These are phyloP conservation scores for Penicillium canescens DNA, from an alignment of 495 filamentous ascomycete genomes.

Conservation along the genomic window DNA sequence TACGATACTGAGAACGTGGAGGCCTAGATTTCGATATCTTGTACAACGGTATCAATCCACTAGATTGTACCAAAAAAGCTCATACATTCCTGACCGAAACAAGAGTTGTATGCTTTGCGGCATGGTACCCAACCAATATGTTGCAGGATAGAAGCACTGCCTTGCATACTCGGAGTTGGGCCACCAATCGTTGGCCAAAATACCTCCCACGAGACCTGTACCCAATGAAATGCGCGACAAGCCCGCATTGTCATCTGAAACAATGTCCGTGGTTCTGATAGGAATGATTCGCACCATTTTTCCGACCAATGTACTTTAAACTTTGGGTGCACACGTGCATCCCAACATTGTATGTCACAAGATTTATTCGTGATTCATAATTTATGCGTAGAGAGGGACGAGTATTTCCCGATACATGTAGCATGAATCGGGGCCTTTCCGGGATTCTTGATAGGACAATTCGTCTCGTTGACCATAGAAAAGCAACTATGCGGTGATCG, in stretches of 20 bases:
- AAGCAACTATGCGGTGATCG: conserved; percentile 26
- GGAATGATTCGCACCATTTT: no score
- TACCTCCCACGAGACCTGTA: not conserved
- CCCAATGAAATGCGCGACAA: no score
- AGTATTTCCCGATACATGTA: not conserved
- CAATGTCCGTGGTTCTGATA: no score
- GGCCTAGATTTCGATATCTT: not conserved
- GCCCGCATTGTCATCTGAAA: no score
- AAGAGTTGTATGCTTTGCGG: not conserved
- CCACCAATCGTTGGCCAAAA: not conserved
- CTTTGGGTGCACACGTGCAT: not conserved
- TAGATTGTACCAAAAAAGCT: no score
- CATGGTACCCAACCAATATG: not conserved
- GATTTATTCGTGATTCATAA: not conserved
- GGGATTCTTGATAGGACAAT: not conserved
- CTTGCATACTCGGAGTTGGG: not conserved
- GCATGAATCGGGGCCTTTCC: not conserved
- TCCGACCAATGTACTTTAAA: no score
- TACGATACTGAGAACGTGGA: no score
- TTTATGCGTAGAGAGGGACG: not conserved
- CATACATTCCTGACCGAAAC: not conserved
- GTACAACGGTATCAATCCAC: not conserved
- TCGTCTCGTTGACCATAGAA: not conserved
- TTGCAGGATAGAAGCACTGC: not conserved
- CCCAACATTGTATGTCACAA: not conserved